These are phyloP conservation scores for Eimeria praecox DNA, from an alignment of 169 alveolate genomes.

Conservation along the genomic window DNA sequence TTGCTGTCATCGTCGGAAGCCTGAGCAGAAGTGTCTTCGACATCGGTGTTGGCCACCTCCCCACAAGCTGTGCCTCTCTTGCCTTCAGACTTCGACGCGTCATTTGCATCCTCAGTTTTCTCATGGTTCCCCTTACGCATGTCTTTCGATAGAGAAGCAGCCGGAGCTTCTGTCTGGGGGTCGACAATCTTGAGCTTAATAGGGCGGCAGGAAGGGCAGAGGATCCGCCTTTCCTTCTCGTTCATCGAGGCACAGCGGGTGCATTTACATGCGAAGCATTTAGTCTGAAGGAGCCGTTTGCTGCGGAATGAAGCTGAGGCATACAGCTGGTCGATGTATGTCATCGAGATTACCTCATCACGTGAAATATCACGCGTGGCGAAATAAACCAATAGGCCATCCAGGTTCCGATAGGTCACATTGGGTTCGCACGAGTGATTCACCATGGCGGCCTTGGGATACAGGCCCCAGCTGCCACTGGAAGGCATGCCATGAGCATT, in stretches of 20 bases:
- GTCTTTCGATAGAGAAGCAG: not conserved
- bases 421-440: conserved; percentile 79
- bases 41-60: conserved; percentile 2
- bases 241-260: conserved; percentile 53
- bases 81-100: not conserved
- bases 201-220: conserved; percentile 81
- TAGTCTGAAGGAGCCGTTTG: conserved; percentile 76
- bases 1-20: conserved; percentile 41
- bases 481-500: conserved; percentile 70
- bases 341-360: conserved; percentile 54
- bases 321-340: conserved; percentile 77
- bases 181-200: conserved; percentile 64
- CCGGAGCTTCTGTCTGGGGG: not conserved
- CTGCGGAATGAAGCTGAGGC: conserved; percentile 73
- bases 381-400: conserved; percentile 74
- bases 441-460: conserved; percentile 73
- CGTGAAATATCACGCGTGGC: conserved; percentile 70
- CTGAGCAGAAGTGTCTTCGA: conserved; percentile 68
- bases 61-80: not conserved
- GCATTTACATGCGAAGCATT: conserved; percentile 78
- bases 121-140: not conserved
- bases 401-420: conserved; percentile 80
- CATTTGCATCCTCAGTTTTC: not conserved
- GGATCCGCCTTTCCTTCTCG: conserved; percentile 59
- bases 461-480: conserved; percentile 71